Evolutionary conservation across 495 filamentous ascomycete species (phyloP), one percentile per base, ranked within the genome.

Genomic region (Daldinia concentrica): DNA sequence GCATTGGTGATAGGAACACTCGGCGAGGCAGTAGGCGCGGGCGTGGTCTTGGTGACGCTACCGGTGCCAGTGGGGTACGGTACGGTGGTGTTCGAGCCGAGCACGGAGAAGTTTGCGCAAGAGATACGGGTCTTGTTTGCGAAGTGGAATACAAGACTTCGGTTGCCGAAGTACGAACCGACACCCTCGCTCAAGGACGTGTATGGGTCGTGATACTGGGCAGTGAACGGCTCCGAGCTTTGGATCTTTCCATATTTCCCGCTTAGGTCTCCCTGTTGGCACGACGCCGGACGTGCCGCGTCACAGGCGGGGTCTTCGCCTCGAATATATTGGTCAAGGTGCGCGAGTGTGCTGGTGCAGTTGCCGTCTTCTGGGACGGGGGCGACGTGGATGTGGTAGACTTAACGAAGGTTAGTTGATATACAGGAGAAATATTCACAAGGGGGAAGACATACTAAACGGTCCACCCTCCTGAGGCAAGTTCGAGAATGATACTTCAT

Each of bases 191-290:
- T 64, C 29, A 88, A 88, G 4, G 91, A 90, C 15, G 90, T 77
- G 82, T 89, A 97, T 30, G 80, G 74, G 77, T 97, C 94, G 52
- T 79, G 74, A 79, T 91, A 96, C 19, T 78, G 81, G 50, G 72
- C 73, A 12, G 69, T 71, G 79, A 80, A 89, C 0, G 73, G 62
- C 61, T 75, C 77, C 29, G 78, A 73, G 48, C 82, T 51, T 60
- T 64, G 82, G 76, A 94, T 89, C 48, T 83, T 84, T 59, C 90
- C 92, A 74, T 93, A 86, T 84, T 97, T 97, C 74, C 94, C 94
- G 69, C 87, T 85, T 58, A 97, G 80, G 79, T 97, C 94, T 66
- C 94, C 94, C 27, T 92, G 88, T 78, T 96, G 88, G 83, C 94
- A 97, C 0, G 89, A 91, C 67, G 87, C 74, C 7, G 92, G 91